Evolutionary conservation across 495 filamentous ascomycete species (phyloP).

Genomic region (Neurospora africana): DNA sequence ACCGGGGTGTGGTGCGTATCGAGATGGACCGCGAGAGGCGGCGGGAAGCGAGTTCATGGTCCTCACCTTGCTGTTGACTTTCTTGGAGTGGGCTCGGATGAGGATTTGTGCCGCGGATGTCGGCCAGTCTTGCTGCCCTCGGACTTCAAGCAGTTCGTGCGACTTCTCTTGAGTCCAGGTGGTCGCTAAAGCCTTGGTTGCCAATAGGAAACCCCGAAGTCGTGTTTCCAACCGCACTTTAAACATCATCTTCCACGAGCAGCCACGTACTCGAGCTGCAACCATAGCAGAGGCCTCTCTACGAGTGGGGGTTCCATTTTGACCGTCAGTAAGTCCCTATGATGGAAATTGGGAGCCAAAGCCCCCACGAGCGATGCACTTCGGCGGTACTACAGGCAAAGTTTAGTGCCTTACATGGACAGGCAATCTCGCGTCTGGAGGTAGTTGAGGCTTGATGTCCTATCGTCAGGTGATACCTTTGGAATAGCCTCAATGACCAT

Average conservation of each 20-base stretch:
- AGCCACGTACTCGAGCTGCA: not conserved
- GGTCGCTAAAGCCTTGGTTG: not conserved
- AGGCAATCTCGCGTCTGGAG: not conserved
- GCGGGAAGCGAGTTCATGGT: not conserved
- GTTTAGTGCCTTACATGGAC: not conserved
- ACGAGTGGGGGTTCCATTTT: not conserved
- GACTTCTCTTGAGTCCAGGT: not conserved
- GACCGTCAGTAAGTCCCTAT: not conserved
- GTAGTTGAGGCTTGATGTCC: not conserved
- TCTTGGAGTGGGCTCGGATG: not conserved
- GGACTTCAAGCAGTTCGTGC: not conserved
- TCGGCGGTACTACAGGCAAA: not conserved
- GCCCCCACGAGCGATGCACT: not conserved
- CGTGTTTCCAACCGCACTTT: not conserved
- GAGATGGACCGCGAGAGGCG: not conserved
- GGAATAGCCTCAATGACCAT: not conserved
- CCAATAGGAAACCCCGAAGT: not conserved
- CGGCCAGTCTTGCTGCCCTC: not conserved
- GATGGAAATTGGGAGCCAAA: not conserved
- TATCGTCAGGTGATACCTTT: not conserved
- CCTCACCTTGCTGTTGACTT: not conserved
- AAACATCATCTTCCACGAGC: not conserved
- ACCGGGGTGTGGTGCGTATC: not conserved
- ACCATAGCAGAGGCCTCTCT: not conserved
- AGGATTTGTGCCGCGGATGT: not conserved